These are phyloP conservation scores for Gillenia trifoliata DNA, from an alignment of 306 rosid genomes.

Conservation along the genomic window DNA sequence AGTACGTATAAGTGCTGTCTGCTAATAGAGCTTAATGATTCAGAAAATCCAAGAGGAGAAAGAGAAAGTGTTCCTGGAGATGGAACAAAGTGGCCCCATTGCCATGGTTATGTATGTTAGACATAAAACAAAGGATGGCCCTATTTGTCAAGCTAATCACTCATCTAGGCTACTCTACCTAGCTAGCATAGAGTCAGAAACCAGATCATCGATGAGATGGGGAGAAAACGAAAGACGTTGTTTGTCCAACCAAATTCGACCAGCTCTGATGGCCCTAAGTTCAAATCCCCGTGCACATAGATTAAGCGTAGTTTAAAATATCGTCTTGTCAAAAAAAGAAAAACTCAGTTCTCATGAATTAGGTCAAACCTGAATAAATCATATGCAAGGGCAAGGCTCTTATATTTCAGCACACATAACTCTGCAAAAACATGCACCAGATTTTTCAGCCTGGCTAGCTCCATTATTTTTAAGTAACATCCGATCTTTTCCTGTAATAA, in stretches of 20 bases:
- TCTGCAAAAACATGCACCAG: not conserved
- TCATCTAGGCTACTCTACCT: not conserved
- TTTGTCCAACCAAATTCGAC: not conserved
- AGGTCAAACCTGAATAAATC: not conserved
- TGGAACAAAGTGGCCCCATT: conserved; percentile 30
- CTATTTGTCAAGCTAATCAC: not conserved
- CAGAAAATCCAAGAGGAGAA: not conserved
- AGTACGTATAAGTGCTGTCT: not conserved
- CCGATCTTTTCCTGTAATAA: not conserved
- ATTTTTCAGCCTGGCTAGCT: not conserved
- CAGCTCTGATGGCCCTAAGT: not conserved
- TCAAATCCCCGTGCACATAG: too few species aligned
- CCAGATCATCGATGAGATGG: not conserved
- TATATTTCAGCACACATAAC: not conserved
- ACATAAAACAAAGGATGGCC: conserved; percentile 7
- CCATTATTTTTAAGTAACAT: not conserved
- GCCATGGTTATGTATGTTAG: not conserved
- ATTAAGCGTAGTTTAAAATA: too few species aligned
- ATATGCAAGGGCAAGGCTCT: not conserved
- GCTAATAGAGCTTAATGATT: not conserved
- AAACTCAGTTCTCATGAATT: not conserved
- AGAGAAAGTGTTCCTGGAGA: conserved; percentile 16
- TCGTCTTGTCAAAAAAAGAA: too few species aligned
- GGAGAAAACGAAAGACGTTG: not conserved
- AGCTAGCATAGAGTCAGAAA: not conserved